Base-by-base conservation (phyloP, 495 filamentous ascomycete genomes). In the Choiromyces venosus region DNA sequence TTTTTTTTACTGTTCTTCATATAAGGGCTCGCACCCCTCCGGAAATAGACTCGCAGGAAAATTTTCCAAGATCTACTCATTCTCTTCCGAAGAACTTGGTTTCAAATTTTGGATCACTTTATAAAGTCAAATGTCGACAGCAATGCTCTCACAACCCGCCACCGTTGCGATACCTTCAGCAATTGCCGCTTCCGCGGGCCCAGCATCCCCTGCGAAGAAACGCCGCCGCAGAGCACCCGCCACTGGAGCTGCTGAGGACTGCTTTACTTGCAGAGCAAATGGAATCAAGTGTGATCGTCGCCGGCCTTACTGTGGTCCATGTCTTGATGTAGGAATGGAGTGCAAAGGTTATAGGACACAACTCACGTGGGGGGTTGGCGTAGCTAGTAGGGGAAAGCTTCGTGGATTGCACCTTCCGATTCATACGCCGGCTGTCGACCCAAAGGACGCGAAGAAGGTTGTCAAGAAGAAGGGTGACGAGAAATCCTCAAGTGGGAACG, bases 341-440 rank as follows among this genome's bases (percentile, higher is more conserved):
- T 99, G 95, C 85, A 93, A 92, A 64, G 95, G 95, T 74, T 99
- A 99, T 86, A 95, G 96, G 84, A 98, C 95, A 33, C 92, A 93
- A 66, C 87, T 99, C 84, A 99, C 95, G 44, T 99, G 95, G 95
- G 95, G 94, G 18, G 91, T 99, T 44, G 95, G 95, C 36, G 95
- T 99, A 75, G 95, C 95, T 52, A 97, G 94, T 82, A 89, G 95
- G 76, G 95, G 95, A 73, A 99, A 99, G 85, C 88, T 99, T 72
- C 88, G 95, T 68, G 95, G 95, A 21, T 83, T 97, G 73, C 91
- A 93, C 64, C 85, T 96, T 35, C 95, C 95, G 29, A 89, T 99
- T 72, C 89, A 90, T 14, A 91, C 91, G 78, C 87, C 90, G 42
- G 86, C 88, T n/a, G 86, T 88, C 1, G 87, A 87, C 74, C 83